Evolutionary conservation across 1,284 basidiomycete species (phyloP), one percentile per base, ranked within the genome.

Genomic region (Ceratobasidium sp.): DNA sequence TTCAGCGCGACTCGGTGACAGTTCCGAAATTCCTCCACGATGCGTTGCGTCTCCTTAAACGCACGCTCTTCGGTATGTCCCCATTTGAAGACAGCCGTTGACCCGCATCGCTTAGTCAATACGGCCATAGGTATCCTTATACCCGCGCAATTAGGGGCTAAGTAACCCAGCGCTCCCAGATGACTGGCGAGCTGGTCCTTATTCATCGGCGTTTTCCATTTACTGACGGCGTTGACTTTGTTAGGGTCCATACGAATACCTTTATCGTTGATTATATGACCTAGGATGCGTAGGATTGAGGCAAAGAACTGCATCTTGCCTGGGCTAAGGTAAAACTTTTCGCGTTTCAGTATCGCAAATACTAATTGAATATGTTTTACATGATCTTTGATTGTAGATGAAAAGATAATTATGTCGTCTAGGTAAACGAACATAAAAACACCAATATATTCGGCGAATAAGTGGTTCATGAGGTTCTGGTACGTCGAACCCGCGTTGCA

Each of bases 401-500:
- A 77, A 59, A 77, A 80, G n/a, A 80, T 82, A 0, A 86, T 79
- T 2, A 86, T 84, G 40, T 87, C 82, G 74, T 87, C 83, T 2
- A 85, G 78, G 69, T 84, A 85, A 1, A 84, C 82, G 66, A 83
- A 82, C 81, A 84, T 81, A 52, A 81, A 84, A 20, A 68, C 62
- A 15, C 79, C 77, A 3, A 78, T 76, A n/a, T 74, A 67, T 56
- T 64, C 54, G 28, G 52, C 81, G 48, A 85, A 85, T 0, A 85
- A 81, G 69, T 83, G 76, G 52, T 82, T 85, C 84, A 86, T 85
- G 0, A 85, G 52, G 20, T 81, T 62, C 77, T 86, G 84, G 80
- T 84, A 86, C 0, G 84, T 86, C 0, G 85, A 83, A 0, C 78
- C 66, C 0, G 82, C 84, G 77, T 87, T 87, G 40, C 84, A 85